These are phyloP conservation scores for Haplosporangium sp. DNA, from an alignment of 371 early-diverging fungal species.

Conservation along the genomic window DNA sequence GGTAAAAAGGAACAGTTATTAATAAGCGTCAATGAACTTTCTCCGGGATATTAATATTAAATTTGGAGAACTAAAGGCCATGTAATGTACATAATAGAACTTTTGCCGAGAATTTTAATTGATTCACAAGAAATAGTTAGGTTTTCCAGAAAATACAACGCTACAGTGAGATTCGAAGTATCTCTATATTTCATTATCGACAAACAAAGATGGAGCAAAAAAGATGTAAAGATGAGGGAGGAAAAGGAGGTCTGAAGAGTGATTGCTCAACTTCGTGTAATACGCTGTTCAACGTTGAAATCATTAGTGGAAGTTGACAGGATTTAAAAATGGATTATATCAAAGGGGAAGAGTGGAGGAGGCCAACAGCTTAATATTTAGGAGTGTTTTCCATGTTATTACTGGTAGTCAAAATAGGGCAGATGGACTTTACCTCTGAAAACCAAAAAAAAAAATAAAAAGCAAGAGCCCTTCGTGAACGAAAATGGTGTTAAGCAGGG, in stretches of 20 bases:
- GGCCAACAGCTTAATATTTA: background rate
- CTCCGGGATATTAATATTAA: too few relatives aligned
- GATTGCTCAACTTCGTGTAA: background rate
- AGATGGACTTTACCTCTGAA: background rate
- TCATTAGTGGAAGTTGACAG: background rate
- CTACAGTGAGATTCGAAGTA: background rate
- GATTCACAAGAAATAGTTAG: too few relatives aligned
- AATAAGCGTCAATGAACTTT: background rate
- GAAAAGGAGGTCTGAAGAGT: background rate
- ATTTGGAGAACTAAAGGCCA: background rate
- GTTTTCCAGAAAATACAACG: background rate
- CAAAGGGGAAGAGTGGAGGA: conserved; percentile 2
- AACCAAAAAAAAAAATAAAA: background rate
- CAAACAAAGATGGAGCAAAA: background rate
- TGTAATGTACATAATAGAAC: background rate
- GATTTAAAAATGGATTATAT: conserved; percentile 6
- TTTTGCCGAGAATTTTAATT: too few relatives aligned
- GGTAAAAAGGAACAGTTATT: conserved; percentile 9
- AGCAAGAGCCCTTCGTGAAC: background rate
- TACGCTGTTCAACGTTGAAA: background rate
- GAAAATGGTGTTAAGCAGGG: background rate
- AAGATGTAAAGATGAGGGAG: background rate
- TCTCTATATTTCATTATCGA: too few relatives aligned
- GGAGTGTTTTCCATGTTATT: background rate
- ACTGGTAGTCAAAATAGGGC: background rate